A percentile compares a stretch with the other conserved stretches of the same genome.
Conservation (phyloP, 192 early-diverging fungal genomes). For the Coemansia reversa region DNA sequence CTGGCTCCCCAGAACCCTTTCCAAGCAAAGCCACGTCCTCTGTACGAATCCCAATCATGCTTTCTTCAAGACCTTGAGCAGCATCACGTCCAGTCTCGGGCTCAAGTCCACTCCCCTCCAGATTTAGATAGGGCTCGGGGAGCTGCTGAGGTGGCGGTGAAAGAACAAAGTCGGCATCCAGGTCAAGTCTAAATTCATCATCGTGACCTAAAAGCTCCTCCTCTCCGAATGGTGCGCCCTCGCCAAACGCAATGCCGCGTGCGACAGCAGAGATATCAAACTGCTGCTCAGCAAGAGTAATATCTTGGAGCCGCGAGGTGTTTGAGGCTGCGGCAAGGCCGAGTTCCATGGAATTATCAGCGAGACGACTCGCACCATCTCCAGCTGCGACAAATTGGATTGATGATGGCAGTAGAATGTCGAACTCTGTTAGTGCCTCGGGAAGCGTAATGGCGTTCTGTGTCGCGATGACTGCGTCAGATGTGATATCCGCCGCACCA, state of each 20-base stretch:
- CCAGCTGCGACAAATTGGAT: constrained; percentile 31
- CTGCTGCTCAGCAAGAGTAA: constrained; percentile 63
- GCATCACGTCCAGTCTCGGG: constrained; percentile 64
- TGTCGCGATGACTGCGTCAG: constrained; percentile 67
- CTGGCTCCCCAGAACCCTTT: constrained; percentile 16
- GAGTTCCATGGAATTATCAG: constrained; percentile 11
- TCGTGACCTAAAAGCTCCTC: constrained; percentile 57
- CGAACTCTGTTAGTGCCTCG: constrained; percentile 87
- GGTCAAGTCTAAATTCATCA: constrained; percentile 58
- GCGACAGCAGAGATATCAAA: constrained; percentile 55
- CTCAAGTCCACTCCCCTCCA: constrained; percentile 48
- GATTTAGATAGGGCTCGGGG: constrained; percentile 13
- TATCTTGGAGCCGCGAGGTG: constrained; percentile 68
- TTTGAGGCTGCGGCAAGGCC: constrained; percentile 42
- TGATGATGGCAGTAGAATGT: constrained; percentile 82
- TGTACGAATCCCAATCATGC: constrained; percentile 29
- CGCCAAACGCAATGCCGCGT: constrained; percentile 22
- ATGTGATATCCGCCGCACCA: constrained; percentile 83
- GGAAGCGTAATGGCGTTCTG: constrained; percentile 84
- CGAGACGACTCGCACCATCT: not conserved
- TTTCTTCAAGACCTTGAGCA: constrained; percentile 42
- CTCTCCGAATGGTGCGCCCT: constrained; percentile 47
- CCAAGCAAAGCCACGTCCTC: constrained; percentile 44
- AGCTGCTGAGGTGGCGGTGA: constrained; percentile 39
- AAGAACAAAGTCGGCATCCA: constrained; percentile 47